Conservation (phyloP, 176 grass and related monocot genomes). For the Areca catechu region DNA sequence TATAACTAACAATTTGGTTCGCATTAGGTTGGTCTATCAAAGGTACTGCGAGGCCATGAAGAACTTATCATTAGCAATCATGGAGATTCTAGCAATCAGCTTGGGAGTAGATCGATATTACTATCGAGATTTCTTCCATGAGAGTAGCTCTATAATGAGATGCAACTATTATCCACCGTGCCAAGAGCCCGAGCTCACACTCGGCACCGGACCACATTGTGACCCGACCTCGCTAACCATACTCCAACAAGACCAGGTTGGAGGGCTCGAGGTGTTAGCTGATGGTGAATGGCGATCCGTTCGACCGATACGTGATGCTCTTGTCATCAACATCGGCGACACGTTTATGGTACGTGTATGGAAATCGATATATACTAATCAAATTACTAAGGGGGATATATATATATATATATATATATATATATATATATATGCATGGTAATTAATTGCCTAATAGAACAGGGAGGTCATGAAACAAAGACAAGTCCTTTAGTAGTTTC, state of each 20-base stretch:
- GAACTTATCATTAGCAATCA: slow-evolving; percentile 33
- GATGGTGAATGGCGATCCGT: slow-evolving; percentile 40
- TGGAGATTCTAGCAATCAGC: slow-evolving; percentile 73
- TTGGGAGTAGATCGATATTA: slow-evolving; percentile 36
- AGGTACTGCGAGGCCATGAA: slow-evolving; percentile 57
- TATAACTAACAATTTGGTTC: neutral
- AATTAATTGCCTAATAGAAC: too few relatives aligned
- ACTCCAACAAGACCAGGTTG: slow-evolving; percentile 52
- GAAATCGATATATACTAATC: too few relatives aligned
- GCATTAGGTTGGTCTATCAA: slow-evolving; percentile 46
- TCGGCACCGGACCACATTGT: slow-evolving; percentile 78
- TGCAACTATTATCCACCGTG: slow-evolving; percentile 83
- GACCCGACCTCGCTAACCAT: slow-evolving; percentile 64
- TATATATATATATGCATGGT: too few relatives aligned
- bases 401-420: too few relatives aligned
- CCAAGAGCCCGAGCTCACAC: slow-evolving; percentile 64
- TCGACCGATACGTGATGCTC: slow-evolving; percentile 34
- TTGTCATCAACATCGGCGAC: slow-evolving; percentile 77
- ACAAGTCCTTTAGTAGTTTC: too few relatives aligned
- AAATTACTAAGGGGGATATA: too few relatives aligned
- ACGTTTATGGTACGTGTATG: slow-evolving; percentile 48
- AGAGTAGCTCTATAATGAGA: slow-evolving; percentile 57
- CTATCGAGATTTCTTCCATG: slow-evolving; percentile 63
- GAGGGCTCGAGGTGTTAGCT: slow-evolving; percentile 63
- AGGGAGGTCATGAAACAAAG: too few relatives aligned